Evolutionary conservation across 495 filamentous ascomycete species (phyloP).

Genomic region (Talaromyces liani): DNA sequence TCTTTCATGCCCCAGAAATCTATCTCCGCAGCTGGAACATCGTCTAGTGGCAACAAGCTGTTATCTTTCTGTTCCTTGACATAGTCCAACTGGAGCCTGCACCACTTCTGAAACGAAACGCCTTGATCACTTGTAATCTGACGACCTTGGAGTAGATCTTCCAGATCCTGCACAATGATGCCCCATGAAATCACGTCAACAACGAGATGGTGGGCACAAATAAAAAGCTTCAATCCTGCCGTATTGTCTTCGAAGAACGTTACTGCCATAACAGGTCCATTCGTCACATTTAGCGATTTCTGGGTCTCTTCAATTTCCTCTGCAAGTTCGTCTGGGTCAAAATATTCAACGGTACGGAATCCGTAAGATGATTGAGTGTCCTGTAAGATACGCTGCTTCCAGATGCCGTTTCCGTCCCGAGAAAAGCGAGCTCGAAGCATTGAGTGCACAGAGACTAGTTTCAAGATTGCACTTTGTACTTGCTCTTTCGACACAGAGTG

Average conservation of each 20-base stretch:
- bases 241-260: conserved; percentile 25
- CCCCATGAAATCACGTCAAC: conserved; percentile 55
- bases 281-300: conserved; percentile 17
- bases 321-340: conserved; percentile 7
- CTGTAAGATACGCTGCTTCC: conserved; percentile 14
- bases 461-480: conserved; percentile 37
- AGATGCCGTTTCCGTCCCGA: conserved; percentile 14
- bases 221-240: conserved; percentile 12
- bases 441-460: conserved; percentile 46
- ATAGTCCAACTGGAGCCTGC: conserved; percentile 24
- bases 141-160: conserved; percentile 37
- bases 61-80: conserved; percentile 16
- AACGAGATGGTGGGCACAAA: conserved; percentile 48
- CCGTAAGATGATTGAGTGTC: conserved; percentile 7
- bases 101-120: conserved; percentile 21
- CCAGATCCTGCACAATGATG: conserved; percentile 50
- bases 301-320: conserved; percentile 13
- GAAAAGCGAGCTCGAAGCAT: conserved; percentile 56
- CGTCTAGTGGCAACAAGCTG: conserved; percentile 14
- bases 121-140: neutral
- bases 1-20: conserved; percentile 37
- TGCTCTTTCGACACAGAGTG: conserved; percentile 29
- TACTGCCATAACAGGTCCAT: conserved; percentile 38
- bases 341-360: conserved; percentile 10
- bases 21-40: conserved; percentile 15